phyloP scores from a whole-genome alignment of 495 filamentous ascomycete genomes.

The Lasiosphaeria miniovina region DNA sequence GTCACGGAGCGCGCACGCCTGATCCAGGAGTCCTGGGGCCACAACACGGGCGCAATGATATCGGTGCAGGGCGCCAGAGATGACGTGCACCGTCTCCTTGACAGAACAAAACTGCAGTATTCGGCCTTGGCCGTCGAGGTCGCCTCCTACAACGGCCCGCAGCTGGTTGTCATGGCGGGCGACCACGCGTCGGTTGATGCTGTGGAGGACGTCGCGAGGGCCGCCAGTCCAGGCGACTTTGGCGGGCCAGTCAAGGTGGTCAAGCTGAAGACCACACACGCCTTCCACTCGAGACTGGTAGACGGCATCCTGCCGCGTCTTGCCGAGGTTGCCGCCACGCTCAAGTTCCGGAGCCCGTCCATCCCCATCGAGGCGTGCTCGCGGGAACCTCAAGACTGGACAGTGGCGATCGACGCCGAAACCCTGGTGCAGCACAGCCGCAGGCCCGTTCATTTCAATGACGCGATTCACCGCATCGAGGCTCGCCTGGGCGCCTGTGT shows the following conservation, averaged over 20 bases:
- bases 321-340: conserved; percentile 16
- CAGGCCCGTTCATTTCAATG: conserved; percentile 32
- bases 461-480: conserved; percentile 31
- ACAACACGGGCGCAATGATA: conserved; percentile 51
- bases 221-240: neutral
- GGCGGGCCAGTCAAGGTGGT: neutral
- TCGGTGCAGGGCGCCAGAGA: conserved; percentile 21
- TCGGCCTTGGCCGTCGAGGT: conserved; percentile 24
- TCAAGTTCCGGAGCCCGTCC: conserved; percentile 28
- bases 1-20: conserved; percentile 43
- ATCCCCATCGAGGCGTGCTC: conserved; percentile 37
- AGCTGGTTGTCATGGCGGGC: conserved; percentile 11
- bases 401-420: conserved; percentile 22
- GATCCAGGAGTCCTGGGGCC: conserved; percentile 46
- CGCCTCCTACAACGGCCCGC: conserved; percentile 42
- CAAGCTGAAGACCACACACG: conserved; percentile 39
- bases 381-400: conserved; percentile 9
- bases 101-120: neutral
- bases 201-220: conserved; percentile 16
- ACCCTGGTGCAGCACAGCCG: conserved; percentile 30
- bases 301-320: conserved; percentile 35
- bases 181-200: conserved; percentile 31
- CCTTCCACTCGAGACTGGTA: conserved; percentile 43
- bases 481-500: conserved; percentile 23
- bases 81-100: conserved; percentile 5